Conservation (phyloP, 2,329 filamentous ascomycete species). For the Botryotinia convoluta region DNA sequence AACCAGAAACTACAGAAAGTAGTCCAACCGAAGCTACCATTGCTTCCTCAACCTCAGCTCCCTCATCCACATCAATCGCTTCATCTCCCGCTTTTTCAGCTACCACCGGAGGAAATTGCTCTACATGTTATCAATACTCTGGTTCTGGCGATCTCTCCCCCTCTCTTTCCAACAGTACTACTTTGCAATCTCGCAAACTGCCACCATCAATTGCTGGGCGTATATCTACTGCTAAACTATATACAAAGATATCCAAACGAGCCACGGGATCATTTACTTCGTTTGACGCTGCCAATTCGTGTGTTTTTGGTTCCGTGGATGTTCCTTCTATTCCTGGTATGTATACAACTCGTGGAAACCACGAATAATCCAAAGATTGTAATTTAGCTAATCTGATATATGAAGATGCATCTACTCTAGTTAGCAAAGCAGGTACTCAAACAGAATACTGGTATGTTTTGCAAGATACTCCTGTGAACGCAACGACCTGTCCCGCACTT, state of each 20-base stretch:
- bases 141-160: background rate
- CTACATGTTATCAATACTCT: conserved; percentile 3
- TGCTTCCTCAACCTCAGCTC: background rate
- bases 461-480: background rate
- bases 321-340: background rate
- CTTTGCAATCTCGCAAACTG: background rate
- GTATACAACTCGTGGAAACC: background rate
- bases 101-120: background rate
- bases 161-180: background rate
- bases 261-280: background rate
- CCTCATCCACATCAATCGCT: background rate
- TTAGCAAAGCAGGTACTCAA: background rate
- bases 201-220: conserved; percentile 2
- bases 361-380: background rate
- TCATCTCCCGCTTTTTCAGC: background rate
- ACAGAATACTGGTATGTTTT: conserved; percentile 11
- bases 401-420: conserved; percentile 1
- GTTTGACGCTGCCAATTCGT: background rate
- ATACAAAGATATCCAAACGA: background rate
- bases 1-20: background rate
- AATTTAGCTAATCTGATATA: background rate
- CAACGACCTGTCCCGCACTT: conserved; percentile 1
- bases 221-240: background rate
- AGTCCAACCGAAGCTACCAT: background rate
- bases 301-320: background rate